Conservation (phyloP, 768 basidiomycete genomes). For the Clavaria fumosa region DNA sequence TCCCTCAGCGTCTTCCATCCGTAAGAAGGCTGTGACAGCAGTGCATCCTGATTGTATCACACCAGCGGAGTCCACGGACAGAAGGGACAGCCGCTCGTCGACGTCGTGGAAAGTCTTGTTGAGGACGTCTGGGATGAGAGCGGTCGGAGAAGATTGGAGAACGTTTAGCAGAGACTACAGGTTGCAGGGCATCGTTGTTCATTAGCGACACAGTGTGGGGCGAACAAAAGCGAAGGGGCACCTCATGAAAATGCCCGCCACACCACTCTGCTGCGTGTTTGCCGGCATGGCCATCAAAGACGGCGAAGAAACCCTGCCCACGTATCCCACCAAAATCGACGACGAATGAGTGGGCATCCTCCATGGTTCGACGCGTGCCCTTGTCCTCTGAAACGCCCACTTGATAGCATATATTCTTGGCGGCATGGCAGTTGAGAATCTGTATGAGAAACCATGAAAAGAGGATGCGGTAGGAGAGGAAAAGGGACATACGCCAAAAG, state of each 20-base stretch:
- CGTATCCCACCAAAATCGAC: constrained; percentile 83
- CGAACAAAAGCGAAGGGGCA: too few relatives aligned
- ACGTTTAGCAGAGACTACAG: constrained; percentile 43
- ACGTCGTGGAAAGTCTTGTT: constrained; percentile 93
- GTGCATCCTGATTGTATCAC: constrained; percentile 96
- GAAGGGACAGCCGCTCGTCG: constrained; percentile 64
- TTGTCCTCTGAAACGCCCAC: constrained; percentile 75
- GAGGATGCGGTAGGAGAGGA: neutral
- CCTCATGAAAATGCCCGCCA: constrained; percentile 90
- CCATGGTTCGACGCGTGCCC: constrained; percentile 86
- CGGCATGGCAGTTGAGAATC: constrained; percentile 66
- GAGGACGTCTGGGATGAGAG: constrained; percentile 70
- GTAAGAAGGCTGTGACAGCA: constrained; percentile 88
- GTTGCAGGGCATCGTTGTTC: too few relatives aligned
- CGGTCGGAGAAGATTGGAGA: constrained; percentile 41
- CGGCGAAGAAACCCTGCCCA: constrained; percentile 95
- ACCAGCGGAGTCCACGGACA: constrained; percentile 77
- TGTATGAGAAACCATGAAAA: constrained; percentile 14
- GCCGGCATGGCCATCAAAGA: constrained; percentile 97
- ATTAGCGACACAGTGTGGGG: too few relatives aligned
- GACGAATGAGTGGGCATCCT: constrained; percentile 92
- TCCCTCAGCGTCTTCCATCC: constrained; percentile 72
- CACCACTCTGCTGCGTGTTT: constrained; percentile 99
- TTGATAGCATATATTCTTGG: constrained; percentile 46
- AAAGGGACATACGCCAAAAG: constrained; percentile 41